Conservation (phyloP, 768 basidiomycete species). For the Trametes villosa region DNA sequence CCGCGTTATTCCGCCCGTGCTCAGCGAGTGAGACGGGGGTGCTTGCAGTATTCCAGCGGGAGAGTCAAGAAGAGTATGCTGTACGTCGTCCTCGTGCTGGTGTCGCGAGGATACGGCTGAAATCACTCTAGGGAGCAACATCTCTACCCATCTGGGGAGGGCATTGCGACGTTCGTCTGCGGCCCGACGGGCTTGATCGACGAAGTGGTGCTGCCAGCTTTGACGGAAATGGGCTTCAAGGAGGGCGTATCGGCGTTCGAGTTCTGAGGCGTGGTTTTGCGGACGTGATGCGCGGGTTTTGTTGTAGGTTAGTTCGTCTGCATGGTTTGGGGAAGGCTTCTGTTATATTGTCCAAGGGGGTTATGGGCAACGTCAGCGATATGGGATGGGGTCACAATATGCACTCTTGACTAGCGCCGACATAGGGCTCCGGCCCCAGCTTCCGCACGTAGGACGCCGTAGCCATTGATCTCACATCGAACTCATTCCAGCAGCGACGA, state of each 20-base stretch:
- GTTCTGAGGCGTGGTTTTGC: conserved; percentile 22
- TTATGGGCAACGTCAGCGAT: too few relatives aligned
- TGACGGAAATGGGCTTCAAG: conserved; percentile 29
- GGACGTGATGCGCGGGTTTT: too few relatives aligned
- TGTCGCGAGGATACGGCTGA: not conserved
- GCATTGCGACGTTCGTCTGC: conserved; percentile 24
- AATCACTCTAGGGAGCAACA: conserved; percentile 20
- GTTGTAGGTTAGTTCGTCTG: too few relatives aligned
- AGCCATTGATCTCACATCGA: not conserved
- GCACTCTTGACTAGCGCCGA: too few relatives aligned
- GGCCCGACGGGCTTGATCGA: conserved; percentile 27
- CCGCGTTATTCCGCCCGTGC: not conserved
- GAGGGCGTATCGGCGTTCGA: conserved; percentile 24
- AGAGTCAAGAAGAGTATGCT: conserved; percentile 16
- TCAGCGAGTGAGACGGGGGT: not conserved
- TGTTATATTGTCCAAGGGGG: too few relatives aligned
- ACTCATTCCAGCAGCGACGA: conserved; percentile 14
- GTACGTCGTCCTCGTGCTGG: conserved; percentile 5
- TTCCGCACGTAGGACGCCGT: not conserved
- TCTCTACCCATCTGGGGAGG: conserved; percentile 21
- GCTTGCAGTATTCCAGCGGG: conserved; percentile 17
- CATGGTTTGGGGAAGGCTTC: too few relatives aligned
- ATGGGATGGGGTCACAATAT: too few relatives aligned
- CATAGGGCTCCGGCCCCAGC: too few relatives aligned
- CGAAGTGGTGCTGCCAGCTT: conserved; percentile 23